Conservation (phyloP, 2,329 filamentous ascomycete genomes). For the Emergomyces africanus region DNA sequence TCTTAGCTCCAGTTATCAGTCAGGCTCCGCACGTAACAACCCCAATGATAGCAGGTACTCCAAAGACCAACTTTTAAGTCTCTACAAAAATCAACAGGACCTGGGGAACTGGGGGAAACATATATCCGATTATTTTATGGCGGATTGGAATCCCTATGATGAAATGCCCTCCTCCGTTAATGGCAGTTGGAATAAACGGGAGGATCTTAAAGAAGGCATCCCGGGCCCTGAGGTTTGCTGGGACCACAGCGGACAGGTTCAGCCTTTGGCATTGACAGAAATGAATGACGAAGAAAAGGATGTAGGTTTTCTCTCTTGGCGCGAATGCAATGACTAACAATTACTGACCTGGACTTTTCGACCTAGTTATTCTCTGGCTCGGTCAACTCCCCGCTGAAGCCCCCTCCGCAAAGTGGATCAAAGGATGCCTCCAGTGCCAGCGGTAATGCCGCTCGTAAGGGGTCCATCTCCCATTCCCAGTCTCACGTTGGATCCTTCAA, state of each 20-base stretch:
- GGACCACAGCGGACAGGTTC: conserved; percentile 58
- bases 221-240: conserved; percentile 87
- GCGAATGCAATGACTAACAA: not conserved
- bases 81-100: conserved; percentile 51
- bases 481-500: conserved; percentile 52
- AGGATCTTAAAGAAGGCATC: conserved; percentile 59
- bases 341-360: conserved; percentile 8
- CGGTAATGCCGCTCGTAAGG: conserved; percentile 54
- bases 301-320: conserved; percentile 30
- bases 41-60: conserved; percentile 52
- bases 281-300: conserved; percentile 58
- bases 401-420: conserved; percentile 53
- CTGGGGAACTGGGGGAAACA: conserved; percentile 44
- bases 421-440: conserved; percentile 40
- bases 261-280: conserved; percentile 59
- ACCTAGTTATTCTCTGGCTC: conserved; percentile 65
- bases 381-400: conserved; percentile 89
- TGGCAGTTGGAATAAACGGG: conserved; percentile 63
- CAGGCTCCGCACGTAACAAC: conserved; percentile 38
- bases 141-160: conserved; percentile 66
- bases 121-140: conserved; percentile 55
- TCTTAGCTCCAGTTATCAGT: conserved; percentile 38
- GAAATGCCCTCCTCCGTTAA: conserved; percentile 45
- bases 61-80: conserved; percentile 63
- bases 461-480: conserved; percentile 59